These are phyloP conservation scores for Alternaria arbusti DNA, from an alignment of 2,329 filamentous ascomycete genomes.

Conservation along the genomic window DNA sequence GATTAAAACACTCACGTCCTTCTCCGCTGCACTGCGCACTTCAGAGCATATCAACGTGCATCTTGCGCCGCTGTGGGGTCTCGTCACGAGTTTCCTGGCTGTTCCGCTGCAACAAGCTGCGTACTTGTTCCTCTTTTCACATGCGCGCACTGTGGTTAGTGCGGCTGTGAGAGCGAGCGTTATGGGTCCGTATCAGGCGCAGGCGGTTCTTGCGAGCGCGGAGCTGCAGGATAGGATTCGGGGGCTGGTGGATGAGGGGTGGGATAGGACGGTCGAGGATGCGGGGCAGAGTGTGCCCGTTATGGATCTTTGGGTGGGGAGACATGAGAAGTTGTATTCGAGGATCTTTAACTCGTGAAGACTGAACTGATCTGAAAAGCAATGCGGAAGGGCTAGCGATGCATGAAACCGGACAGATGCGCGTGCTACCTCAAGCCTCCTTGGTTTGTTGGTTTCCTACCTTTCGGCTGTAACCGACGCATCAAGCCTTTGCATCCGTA, in stretches of 20 bases:
- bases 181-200: constrained; percentile 81
- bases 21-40: constrained; percentile 39
- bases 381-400: no score
- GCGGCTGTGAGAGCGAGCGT: constrained; percentile 79
- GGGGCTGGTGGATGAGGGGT: constrained; percentile 65
- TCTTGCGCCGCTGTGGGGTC: constrained; percentile 73
- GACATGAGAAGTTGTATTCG: constrained; percentile 83
- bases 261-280: constrained; percentile 65
- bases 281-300: constrained; percentile 78
- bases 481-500: not conserved
- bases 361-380: no score
- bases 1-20: constrained; percentile 32
- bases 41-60: constrained; percentile 59
- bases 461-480: no score
- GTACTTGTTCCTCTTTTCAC: constrained; percentile 77
- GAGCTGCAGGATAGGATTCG: constrained; percentile 65
- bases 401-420: no score
- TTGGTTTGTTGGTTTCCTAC: no score
- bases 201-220: constrained; percentile 70
- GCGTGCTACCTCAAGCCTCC: no score
- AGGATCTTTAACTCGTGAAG: constrained; percentile 87
- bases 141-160: constrained; percentile 77
- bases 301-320: constrained; percentile 82
- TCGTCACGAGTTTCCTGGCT: constrained; percentile 67
- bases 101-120: constrained; percentile 68